These are phyloP conservation scores for Candida pini DNA, from an alignment of 805 yeast species.

Conservation along the genomic window DNA sequence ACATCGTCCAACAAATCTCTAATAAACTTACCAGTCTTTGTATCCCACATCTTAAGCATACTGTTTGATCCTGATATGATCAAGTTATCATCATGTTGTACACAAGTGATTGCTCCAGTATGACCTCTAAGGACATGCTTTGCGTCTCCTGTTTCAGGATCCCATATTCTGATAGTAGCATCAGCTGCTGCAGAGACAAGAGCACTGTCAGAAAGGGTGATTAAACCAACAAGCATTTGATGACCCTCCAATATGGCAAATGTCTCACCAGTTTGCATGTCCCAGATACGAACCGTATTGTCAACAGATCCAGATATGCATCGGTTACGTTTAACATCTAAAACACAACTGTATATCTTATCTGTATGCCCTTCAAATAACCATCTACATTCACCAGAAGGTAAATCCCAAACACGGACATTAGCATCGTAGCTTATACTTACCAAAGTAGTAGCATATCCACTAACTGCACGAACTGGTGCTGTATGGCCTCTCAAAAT, in stretches of 20 bases:
- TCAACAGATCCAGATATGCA: slow-evolving; percentile 94
- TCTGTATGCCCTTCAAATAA: slow-evolving; percentile 80
- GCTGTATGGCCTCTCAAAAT: slow-evolving; percentile 71
- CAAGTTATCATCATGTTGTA: slow-evolving; percentile 79
- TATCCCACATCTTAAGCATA: slow-evolving; percentile 84
- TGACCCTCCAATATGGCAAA: slow-evolving; percentile 78
- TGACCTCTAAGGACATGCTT: slow-evolving; percentile 73
- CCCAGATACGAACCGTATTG: slow-evolving; percentile 85
- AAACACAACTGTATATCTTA: slow-evolving; percentile 81
- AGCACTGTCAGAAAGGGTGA: slow-evolving; percentile 68
- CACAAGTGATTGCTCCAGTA: slow-evolving; percentile 84
- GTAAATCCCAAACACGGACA: slow-evolving; percentile 88
- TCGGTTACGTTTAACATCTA: slow-evolving; percentile 68
- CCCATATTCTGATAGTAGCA: slow-evolving; percentile 87
- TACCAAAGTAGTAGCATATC: slow-evolving; percentile 74
- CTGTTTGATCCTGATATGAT: slow-evolving; percentile 87
- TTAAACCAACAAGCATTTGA: slow-evolving; percentile 80
- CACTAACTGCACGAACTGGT: slow-evolving; percentile 83
- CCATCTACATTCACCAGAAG: slow-evolving; percentile 65
- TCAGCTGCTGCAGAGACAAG: slow-evolving; percentile 96
- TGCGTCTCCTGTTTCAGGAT: slow-evolving; percentile 69
- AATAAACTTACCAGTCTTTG: slow-evolving; percentile 68
- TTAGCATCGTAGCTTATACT: slow-evolving; percentile 90
- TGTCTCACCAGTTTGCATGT: slow-evolving; percentile 67
- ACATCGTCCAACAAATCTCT: slow-evolving; percentile 69